Conservation (phyloP, 2,329 filamentous ascomycete species). For the Acrocalymma vagum region DNA sequence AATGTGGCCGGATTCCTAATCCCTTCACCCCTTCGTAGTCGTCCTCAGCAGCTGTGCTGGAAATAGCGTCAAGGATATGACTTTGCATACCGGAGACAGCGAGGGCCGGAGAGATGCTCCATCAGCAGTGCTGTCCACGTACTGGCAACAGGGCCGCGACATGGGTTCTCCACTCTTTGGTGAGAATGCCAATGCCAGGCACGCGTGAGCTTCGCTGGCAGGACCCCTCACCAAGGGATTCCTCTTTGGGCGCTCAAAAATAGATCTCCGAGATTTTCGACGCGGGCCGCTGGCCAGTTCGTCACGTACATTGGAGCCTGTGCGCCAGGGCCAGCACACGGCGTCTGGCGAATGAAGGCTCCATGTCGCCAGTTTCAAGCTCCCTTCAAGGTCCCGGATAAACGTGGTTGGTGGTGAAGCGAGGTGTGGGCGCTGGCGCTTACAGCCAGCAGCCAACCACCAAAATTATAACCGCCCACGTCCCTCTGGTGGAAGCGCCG, state of each 20-base stretch:
- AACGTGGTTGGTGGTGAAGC: conserved; percentile 35
- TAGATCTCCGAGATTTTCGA: conserved; percentile 42
- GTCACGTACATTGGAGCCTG: conserved; percentile 42
- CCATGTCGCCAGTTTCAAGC: conserved; percentile 13
- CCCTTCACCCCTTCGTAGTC: background rate
- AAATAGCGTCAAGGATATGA: conserved; percentile 22
- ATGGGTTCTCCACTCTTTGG: conserved; percentile 24
- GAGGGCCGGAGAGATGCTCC: conserved; percentile 18
- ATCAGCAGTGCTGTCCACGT: conserved; percentile 5
- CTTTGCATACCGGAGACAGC: conserved; percentile 24
- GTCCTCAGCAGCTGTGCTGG: conserved; percentile 6
- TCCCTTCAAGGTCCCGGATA: conserved; percentile 23
- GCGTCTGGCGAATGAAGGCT: conserved; percentile 34
- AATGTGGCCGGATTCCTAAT: background rate
- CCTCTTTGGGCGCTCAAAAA: conserved; percentile 34
- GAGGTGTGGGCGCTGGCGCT: conserved; percentile 43
- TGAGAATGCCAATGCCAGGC: conserved; percentile 10
- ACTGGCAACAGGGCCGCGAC: background rate
- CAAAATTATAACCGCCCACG: conserved; percentile 44
- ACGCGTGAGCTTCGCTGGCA: conserved; percentile 16
- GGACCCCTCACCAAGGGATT: too few species aligned
- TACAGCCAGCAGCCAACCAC: conserved; percentile 45
- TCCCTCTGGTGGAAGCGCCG: conserved; percentile 41
- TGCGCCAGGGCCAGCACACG: conserved; percentile 39
- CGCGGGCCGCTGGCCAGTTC: conserved; percentile 37